Evolutionary conservation across 352 stramenopile species (phyloP).

Genomic region (Pelagophyceae sp.): DNA sequence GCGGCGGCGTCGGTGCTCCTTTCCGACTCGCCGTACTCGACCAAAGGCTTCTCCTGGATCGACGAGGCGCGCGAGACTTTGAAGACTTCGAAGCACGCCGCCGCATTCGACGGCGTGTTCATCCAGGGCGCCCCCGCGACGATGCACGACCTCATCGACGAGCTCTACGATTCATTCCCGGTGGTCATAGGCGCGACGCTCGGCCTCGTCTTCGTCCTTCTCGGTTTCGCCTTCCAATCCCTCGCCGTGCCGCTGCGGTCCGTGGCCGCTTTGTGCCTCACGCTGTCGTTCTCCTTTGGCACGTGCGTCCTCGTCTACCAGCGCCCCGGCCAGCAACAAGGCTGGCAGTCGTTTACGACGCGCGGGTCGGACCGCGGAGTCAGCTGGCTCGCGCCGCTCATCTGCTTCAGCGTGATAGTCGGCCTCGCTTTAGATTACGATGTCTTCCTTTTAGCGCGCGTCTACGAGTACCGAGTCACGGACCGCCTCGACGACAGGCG

Average conservation of each 20-base stretch:
- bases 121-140: slow-evolving; percentile 32
- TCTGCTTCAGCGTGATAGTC: slow-evolving; percentile 41
- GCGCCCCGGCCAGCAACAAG: slow-evolving; percentile 22
- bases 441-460: slow-evolving; percentile 38
- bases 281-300: slow-evolving; percentile 38
- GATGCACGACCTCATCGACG: slow-evolving; percentile 33
- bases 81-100: slow-evolving; percentile 6
- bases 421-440: slow-evolving; percentile 42
- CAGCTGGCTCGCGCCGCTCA: slow-evolving; percentile 38
- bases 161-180: slow-evolving; percentile 36
- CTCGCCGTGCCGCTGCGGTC: slow-evolving; percentile 33
- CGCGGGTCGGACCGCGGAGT: slow-evolving; percentile 22
- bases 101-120: slow-evolving; percentile 24
- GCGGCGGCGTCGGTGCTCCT: slow-evolving; percentile 30
- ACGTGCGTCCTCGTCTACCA: slow-evolving; percentile 39
- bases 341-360: slow-evolving; percentile 24
- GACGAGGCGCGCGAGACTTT: slow-evolving; percentile 20
- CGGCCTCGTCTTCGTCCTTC: slow-evolving; percentile 35
- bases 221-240: slow-evolving; percentile 36
- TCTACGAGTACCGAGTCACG: slow-evolving; percentile 35
- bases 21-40: slow-evolving; percentile 32
- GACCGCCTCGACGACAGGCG: slow-evolving; percentile 28
- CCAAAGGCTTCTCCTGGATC: slow-evolving; percentile 34
- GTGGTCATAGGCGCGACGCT: slow-evolving; percentile 31
- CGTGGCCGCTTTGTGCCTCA: slow-evolving; percentile 35